These are phyloP conservation scores for Fonsecaea nubica DNA, from an alignment of 2,329 filamentous ascomycete genomes.

Conservation along the genomic window DNA sequence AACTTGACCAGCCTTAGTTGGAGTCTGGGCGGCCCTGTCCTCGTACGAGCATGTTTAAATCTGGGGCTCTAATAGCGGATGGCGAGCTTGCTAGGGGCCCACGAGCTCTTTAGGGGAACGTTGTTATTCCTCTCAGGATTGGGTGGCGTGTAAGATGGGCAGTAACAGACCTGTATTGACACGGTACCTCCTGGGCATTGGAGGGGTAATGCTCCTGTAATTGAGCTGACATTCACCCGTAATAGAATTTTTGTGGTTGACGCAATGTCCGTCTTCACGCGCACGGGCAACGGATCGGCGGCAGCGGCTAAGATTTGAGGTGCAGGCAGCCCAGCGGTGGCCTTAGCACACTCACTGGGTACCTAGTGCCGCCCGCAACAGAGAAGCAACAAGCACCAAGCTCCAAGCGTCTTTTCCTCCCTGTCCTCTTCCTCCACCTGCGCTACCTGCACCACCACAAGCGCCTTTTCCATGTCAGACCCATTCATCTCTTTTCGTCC, in stretches of 20 bases:
- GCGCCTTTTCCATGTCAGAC: constrained; percentile 23
- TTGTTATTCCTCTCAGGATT: background rate
- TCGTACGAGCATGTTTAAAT: background rate
- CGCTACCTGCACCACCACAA: constrained; percentile 6
- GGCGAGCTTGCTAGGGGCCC: background rate
- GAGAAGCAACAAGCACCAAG: constrained; percentile 1
- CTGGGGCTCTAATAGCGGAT: background rate
- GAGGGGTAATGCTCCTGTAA: background rate
- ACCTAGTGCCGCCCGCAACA: background rate
- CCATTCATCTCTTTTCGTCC: constrained; percentile 36
- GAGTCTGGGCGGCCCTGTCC: constrained; percentile 5
- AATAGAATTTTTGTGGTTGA: constrained; percentile 3
- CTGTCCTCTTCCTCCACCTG: background rate
- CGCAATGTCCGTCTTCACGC: constrained; percentile 11
- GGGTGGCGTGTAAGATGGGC: background rate
- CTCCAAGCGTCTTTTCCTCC: background rate
- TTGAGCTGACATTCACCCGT: background rate
- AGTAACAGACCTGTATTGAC: background rate
- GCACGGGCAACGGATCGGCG: constrained; percentile 26
- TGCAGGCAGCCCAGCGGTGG: constrained; percentile 15
- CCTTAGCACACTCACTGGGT: background rate
- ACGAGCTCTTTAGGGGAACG: background rate
- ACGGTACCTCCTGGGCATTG: background rate
- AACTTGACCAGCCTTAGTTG: background rate
- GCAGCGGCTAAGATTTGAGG: constrained; percentile 31